These are phyloP conservation scores for Dillenia suffruticosa DNA, from an alignment of 164 flowering plant genomes.

Conservation along the genomic window DNA sequence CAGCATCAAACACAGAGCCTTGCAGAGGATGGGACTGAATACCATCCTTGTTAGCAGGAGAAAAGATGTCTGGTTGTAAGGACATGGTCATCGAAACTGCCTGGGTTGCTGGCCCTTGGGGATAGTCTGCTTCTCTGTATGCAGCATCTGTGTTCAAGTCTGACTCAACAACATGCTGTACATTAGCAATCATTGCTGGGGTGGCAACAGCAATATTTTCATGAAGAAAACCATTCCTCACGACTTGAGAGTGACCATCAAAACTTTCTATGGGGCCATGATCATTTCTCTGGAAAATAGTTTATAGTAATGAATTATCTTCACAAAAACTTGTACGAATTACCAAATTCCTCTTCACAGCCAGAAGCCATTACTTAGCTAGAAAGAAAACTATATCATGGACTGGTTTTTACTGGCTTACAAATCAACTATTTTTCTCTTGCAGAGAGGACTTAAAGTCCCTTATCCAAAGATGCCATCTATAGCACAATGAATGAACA, in stretches of 20 bases:
- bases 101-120: conserved; percentile 15
- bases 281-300: conserved; percentile 33
- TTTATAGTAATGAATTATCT: not conserved
- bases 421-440: no score
- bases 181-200: conserved; percentile 22
- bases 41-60: conserved; percentile 9
- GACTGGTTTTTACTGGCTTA: no score
- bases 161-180: conserved; percentile 32
- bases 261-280: conserved; percentile 26
- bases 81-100: conserved; percentile 20
- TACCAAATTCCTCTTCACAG: no score
- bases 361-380: no score
- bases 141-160: conserved; percentile 20
- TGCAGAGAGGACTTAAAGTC: no score
- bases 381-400: no score
- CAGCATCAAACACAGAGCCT: conserved; percentile 27
- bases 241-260: conserved; percentile 29
- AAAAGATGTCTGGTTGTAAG: conserved; percentile 15
- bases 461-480: no score
- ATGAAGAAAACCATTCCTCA: conserved; percentile 20
- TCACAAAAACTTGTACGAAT: not conserved
- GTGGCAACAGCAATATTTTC: conserved; percentile 21
- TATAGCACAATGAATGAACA: no score
- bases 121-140: conserved; percentile 17
- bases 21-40: conserved; percentile 13